Base-by-base conservation (phyloP, 2,329 filamentous ascomycete species). In the Sphaerulina populicola region DNA sequence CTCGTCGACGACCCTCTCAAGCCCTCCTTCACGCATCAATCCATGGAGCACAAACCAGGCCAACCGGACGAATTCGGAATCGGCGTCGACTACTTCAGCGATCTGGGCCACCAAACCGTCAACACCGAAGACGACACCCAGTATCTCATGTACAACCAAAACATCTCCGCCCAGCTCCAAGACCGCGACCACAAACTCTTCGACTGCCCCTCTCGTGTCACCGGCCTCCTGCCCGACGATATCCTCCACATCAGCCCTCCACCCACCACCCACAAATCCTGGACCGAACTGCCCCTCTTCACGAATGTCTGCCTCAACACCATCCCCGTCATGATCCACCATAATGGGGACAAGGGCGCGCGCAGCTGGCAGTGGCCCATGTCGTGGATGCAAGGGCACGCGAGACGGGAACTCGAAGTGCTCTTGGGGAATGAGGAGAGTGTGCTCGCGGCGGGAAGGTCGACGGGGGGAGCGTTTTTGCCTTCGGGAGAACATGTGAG, bases 11-110 rank as follows among this genome's bases (percentile, higher is more conserved):
- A 60, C 30, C 53, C 53, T 3, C 21, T 59, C 4, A 55, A 60
- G n/a, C 56, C 56, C 0, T 43, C 38, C 7, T 61, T 59, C 50
- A 55, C 46, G 6, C 49, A 57, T 18, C 51, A 55, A 29, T 56
- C 60, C 18, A 55, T 57, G 9, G 51, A 53, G 18, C 44, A 73
- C 2, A 72, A 74, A 56, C 73, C 68, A 50, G 69, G 72, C 49
- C 71, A 69, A 1, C 62, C 68, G 4, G 56, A 61, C 30, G 62
- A 66, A 29, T 66, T 62, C 44, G 59, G 60, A 2, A 63, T 66
- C 6, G 62, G 62, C 2, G 37, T 65, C n/a, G 63, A 65, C 36
- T 62, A 62, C 36, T 60, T 51, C 14, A 59, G 56, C 35, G 57
- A 61, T 10, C 58, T 65, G 8, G 57, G 57, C 1, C 57, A 61